phyloP scores from a whole-genome alignment of 768 basidiomycete species.

The Tulasnella calospora region DNA sequence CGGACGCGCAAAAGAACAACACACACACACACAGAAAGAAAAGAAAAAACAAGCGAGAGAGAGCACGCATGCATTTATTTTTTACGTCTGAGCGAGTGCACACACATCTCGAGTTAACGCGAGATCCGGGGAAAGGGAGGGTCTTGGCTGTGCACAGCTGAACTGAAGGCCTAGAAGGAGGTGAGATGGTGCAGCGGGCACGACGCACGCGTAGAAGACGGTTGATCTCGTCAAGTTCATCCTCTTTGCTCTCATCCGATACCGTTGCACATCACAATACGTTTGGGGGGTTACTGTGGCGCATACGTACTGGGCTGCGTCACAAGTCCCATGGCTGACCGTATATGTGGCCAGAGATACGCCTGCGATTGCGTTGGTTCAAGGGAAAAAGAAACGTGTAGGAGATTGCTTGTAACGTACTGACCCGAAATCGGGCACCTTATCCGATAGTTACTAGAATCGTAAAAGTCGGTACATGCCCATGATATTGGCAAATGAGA shows the following conservation, averaged over 20 bases:
- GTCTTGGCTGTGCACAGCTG: neutral
- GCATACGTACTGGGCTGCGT: neutral
- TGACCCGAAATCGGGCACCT: neutral
- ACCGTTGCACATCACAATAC: no score
- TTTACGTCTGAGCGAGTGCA: neutral
- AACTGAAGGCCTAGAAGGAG: neutral
- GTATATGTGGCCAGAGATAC: neutral
- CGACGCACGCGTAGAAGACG: no score
- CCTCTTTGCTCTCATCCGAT: no score
- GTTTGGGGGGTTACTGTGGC: neutral
- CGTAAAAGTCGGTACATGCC: neutral
- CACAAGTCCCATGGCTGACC: neutral
- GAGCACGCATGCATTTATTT: no score
- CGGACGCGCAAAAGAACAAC: no score
- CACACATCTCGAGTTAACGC: neutral
- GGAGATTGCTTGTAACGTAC: neutral
- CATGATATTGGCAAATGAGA: neutral
- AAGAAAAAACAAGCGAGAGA: no score
- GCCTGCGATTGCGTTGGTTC: neutral
- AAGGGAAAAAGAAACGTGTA: neutral
- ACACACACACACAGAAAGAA: no score
- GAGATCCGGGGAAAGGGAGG: neutral
- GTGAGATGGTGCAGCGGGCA: neutral
- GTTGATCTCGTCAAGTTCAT: no score
- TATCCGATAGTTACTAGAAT: neutral